Conservation (phyloP, 176 grass and related monocot genomes). For the Oryza glaberrima region DNA sequence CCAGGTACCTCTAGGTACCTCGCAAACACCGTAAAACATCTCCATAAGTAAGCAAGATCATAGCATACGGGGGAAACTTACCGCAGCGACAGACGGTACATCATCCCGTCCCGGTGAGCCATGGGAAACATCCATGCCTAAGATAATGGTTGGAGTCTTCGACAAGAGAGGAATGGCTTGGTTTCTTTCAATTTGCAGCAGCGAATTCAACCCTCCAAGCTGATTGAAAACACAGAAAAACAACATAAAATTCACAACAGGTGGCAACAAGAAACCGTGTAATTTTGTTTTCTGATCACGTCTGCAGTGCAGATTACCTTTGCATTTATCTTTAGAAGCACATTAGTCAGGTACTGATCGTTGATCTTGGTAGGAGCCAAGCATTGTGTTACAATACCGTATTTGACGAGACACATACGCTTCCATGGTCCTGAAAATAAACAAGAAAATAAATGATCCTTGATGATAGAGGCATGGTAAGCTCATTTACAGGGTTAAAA, state of each 20-base stretch:
- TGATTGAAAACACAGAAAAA: conserved; percentile 26
- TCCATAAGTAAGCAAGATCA: too few relatives aligned
- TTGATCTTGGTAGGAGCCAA: too few relatives aligned
- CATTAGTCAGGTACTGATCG: conserved; percentile 53
- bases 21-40: too few relatives aligned
- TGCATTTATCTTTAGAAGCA: conserved; percentile 70
- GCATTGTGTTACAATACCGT: conserved; percentile 43
- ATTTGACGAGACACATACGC: conserved; percentile 41
- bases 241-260: not conserved
- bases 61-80: too few relatives aligned
- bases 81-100: not conserved
- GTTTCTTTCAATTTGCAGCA: conserved; percentile 47
- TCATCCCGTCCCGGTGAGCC: conserved; percentile 48
- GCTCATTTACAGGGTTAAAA: not conserved
- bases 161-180: conserved; percentile 53
- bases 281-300: not conserved
- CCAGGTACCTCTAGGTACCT: too few relatives aligned
- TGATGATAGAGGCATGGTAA: not conserved
- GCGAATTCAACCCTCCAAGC: conserved; percentile 72
- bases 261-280: not conserved
- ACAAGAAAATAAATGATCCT: not conserved
- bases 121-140: conserved; percentile 82
- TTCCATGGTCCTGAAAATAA: conserved; percentile 68
- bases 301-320: conserved; percentile 45
- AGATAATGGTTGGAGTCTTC: conserved; percentile 53